Percentiles rank a stretch among this genome's conserved stretches.
These are phyloP conservation scores for Nidula niveotomentosa DNA, from an alignment of 1,284 basidiomycete genomes.

Conservation along the genomic window DNA sequence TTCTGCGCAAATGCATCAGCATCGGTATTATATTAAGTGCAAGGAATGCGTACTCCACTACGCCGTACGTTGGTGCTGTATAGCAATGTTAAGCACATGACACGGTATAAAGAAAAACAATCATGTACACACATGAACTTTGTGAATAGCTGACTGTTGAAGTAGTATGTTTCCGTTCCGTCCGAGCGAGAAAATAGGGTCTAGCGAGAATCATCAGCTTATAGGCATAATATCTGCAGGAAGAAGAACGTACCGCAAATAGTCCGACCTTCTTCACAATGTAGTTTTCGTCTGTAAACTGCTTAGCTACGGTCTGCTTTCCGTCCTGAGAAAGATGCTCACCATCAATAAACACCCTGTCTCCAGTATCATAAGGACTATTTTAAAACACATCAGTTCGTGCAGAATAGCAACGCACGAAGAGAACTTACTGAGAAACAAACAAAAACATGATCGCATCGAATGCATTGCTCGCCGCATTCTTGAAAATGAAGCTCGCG, in stretches of 20 bases:
- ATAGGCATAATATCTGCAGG: neutral
- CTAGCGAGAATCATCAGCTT: conserved; percentile 20
- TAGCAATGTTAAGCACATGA: neutral
- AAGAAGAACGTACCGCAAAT: conserved; percentile 49
- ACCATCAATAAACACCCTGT: conserved; percentile 72
- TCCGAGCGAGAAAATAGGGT: conserved; percentile 68
- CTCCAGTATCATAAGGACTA: conserved; percentile 79
- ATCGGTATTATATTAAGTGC: conserved; percentile 1
- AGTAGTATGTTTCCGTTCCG: conserved; percentile 76
- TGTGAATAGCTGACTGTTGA: conserved; percentile 70
- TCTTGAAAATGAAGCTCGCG: conserved; percentile 77
- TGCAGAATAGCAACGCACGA: conserved; percentile 1
- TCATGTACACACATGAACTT: conserved; percentile 65
- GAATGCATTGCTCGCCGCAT: conserved; percentile 65
- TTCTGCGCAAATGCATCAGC: conserved; percentile 37
- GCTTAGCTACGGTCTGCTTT: conserved; percentile 3
- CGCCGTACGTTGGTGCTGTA: conserved; percentile 67
- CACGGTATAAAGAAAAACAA: conserved; percentile 1
- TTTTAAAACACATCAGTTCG: neutral
- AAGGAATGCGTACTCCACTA: conserved; percentile 46
- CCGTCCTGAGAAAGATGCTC: conserved; percentile 12
- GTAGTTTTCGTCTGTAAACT: conserved; percentile 54
- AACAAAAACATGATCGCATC: conserved; percentile 81
- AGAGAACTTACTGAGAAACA: conserved; percentile 64
- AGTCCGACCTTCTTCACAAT: conserved; percentile 77